phyloP scores from a whole-genome alignment of 768 basidiomycete genomes.

The Naganishia antarctica region DNA sequence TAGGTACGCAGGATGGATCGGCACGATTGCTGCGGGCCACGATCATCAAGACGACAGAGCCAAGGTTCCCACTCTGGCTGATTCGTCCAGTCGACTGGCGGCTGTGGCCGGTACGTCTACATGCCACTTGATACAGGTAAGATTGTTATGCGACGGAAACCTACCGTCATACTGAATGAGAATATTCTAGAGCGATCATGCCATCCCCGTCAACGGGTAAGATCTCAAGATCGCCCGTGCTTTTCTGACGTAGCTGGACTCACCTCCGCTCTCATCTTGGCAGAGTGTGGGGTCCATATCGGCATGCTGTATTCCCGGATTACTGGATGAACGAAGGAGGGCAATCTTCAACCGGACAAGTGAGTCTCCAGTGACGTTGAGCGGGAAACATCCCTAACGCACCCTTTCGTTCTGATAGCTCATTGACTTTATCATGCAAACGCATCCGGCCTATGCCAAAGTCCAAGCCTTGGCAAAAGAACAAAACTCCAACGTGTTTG shows the following conservation, averaged over 20 bases:
- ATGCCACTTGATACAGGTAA: slow-evolving; percentile 84
- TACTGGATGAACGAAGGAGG: slow-evolving; percentile 99
- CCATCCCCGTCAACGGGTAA: slow-evolving; percentile 81
- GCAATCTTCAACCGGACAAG: slow-evolving; percentile 96
- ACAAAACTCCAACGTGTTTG: slow-evolving; percentile 51
- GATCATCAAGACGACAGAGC: slow-evolving; percentile 54
- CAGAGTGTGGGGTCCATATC: slow-evolving; percentile 44
- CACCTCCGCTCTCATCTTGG: neutral
- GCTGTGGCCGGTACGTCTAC: slow-evolving; percentile 95
- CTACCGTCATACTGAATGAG: no score
- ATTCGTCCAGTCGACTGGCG: slow-evolving; percentile 76
- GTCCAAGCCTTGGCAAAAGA: slow-evolving; percentile 63
- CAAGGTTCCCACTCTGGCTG: slow-evolving; percentile 61
- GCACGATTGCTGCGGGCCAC: slow-evolving; percentile 73
- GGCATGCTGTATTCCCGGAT: slow-evolving; percentile 83
- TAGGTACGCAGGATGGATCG: slow-evolving; percentile 89
- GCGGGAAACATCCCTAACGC: neutral
- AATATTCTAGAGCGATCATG: slow-evolving; percentile 62
- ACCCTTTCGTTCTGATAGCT: slow-evolving; percentile 53
- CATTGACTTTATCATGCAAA: slow-evolving; percentile 89
- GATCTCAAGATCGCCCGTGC: neutral
- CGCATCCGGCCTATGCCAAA: slow-evolving; percentile 75
- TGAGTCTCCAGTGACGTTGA: slow-evolving; percentile 39
- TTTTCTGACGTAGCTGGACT: no score
- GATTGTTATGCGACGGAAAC: slow-evolving; percentile 27